Evolutionary conservation across 179 eudicot species (phyloP).

Genomic region (Dionaea muscipula): DNA sequence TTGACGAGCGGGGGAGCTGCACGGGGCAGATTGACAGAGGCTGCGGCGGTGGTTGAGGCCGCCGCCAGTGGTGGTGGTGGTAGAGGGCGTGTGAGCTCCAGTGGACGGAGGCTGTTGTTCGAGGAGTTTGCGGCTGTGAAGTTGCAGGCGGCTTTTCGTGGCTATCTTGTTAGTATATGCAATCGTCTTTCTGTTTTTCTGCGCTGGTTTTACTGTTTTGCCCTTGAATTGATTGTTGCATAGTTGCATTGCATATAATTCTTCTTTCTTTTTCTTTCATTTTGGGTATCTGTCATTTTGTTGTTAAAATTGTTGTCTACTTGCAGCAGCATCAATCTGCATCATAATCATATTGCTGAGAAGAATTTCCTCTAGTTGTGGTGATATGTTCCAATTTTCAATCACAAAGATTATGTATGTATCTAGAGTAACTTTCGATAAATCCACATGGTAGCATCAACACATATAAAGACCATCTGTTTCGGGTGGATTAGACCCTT

Average conservation of each 20-base stretch:
- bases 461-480: too few relatives aligned
- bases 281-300: slow-evolving; percentile 9
- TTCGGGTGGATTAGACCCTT: too few relatives aligned
- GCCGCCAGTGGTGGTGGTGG: slow-evolving; percentile 7
- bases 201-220: slow-evolving; percentile 7
- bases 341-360: too few relatives aligned
- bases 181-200: not conserved
- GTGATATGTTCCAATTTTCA: too few relatives aligned
- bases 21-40: too few relatives aligned
- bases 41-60: too few relatives aligned
- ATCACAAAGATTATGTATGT: too few relatives aligned
- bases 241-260: not conserved
- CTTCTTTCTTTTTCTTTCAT: not conserved
- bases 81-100: slow-evolving; percentile 2
- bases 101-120: slow-evolving; percentile 25
- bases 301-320: too few relatives aligned
- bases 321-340: too few relatives aligned
- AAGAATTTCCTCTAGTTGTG: too few relatives aligned
- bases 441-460: too few relatives aligned
- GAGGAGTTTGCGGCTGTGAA: slow-evolving; percentile 52
- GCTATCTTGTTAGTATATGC: slow-evolving; percentile 55
- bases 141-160: slow-evolving; percentile 91
- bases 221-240: not conserved
- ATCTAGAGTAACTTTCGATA: too few relatives aligned
- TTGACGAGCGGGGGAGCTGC: slow-evolving; percentile 40